Base-by-base conservation (phyloP, 2,329 filamentous ascomycete species). In the Colletotrichum gloeosporioides region DNA sequence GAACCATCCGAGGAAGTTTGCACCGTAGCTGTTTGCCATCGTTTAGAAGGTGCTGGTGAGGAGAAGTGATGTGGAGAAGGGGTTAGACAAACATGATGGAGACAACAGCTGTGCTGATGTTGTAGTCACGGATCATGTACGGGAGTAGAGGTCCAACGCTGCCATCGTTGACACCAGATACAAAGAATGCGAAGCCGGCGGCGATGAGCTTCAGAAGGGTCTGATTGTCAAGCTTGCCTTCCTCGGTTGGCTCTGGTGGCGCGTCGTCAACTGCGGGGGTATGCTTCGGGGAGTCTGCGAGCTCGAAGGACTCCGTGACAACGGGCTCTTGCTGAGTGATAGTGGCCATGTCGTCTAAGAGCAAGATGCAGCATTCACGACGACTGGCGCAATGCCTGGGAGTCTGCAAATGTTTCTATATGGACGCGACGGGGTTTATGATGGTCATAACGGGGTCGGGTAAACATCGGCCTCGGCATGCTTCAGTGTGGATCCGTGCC, bases 161-260 rank as follows among this genome's bases (percentile, higher is more conserved):
- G 36, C 92, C 92, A 80, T 94, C 92, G 73, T 93, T 94, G 64
- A 91, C 86, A 0, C 92, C 92, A 0, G 92, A 91, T 34, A 92
- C 90, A 79, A 94, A 93, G 84, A 93, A 94, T 0, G 91, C 92
- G 77, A 93, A 89, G 1, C 88, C 89, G 4, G 90, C 88, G 59
- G 89, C 90, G 49, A 89, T 70, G 4, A 93, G 82, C 80, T 91
- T 92, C 44, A 90, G 76, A 25, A 85, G 77, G 18, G 81, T 79
- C 57, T 75, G 44, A 66, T 71, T 63, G 76, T 79, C 79, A 68
- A 83, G 71, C 16, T 66, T 68, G 18, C 67, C 62, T 8, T 77
- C 36, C 3, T 49, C 29, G 4, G 15, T 2, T 3, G 32, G 9
- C 25, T 39, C 32, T 13, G 57, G n/a, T 4, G 59, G 13, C 12